phyloP scores from a whole-genome alignment of 108 stramenopile species.

The Nannochloropsis gaditana region DNA sequence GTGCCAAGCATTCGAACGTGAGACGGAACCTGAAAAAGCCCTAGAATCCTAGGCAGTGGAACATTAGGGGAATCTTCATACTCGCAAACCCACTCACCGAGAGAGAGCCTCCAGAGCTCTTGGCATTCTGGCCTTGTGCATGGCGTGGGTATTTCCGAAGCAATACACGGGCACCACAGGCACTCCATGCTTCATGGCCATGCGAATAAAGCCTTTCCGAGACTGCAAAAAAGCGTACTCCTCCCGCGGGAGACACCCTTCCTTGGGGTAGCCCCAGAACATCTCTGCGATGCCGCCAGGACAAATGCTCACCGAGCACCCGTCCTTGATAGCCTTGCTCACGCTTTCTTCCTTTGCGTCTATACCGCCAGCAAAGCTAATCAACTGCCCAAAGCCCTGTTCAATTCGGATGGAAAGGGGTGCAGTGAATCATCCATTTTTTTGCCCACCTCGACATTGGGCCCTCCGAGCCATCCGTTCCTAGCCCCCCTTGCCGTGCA shows the following conservation, averaged over 20 bases:
- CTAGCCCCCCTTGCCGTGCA: too few species aligned
- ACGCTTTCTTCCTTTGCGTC: slow-evolving; percentile 31
- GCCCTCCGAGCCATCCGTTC: too few species aligned
- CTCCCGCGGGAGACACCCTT: slow-evolving; percentile 61
- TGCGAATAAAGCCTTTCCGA: slow-evolving; percentile 72
- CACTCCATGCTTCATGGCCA: slow-evolving; percentile 69
- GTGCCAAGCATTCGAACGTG: too few species aligned
- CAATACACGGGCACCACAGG: slow-evolving; percentile 77
- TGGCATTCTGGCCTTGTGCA: not conserved
- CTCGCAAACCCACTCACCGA: not conserved
- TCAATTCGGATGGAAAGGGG: slow-evolving; percentile 45
- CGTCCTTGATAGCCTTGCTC: slow-evolving; percentile 39
- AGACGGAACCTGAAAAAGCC: too few species aligned
- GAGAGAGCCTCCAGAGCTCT: slow-evolving; percentile 2
- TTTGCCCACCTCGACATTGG: too few species aligned
- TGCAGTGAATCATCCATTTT: not conserved
- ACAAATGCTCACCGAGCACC: slow-evolving; percentile 60
- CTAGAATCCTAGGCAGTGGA: too few species aligned
- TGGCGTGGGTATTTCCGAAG: slow-evolving; percentile 7
- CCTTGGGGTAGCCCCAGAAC: slow-evolving; percentile 76
- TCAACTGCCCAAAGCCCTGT: slow-evolving; percentile 63
- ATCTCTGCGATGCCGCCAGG: slow-evolving; percentile 91
- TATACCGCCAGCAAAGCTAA: slow-evolving; percentile 47
- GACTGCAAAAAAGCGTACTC: slow-evolving; percentile 68
- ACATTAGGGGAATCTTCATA: too few species aligned